A percentile compares a stretch with the other conserved stretches of the same genome.
Conservation (phyloP, 192 early-diverging fungal genomes). For the Oehlia diaphana region DNA sequence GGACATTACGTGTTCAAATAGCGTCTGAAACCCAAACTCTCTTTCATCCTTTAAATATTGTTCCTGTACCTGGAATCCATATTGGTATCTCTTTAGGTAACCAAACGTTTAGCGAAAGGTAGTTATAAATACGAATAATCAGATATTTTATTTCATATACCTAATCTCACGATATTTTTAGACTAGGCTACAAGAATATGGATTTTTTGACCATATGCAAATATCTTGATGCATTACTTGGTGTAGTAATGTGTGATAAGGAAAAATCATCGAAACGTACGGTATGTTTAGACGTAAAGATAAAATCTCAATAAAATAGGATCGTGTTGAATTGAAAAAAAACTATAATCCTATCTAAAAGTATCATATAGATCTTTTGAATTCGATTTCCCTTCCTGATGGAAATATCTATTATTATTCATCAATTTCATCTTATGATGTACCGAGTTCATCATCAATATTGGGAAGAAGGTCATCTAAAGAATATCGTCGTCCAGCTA, state of each 20-base stretch:
- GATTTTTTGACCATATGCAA: neutral
- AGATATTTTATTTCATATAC: neutral
- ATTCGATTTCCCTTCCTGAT: neutral
- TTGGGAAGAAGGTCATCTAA: neutral
- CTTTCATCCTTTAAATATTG: neutral
- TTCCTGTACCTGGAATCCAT: slow-evolving; percentile 8
- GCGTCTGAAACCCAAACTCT: neutral
- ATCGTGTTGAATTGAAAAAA: neutral
- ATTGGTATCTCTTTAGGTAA: slow-evolving; percentile 7
- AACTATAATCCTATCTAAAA: neutral
- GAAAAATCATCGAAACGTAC: neutral
- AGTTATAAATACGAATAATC: neutral
- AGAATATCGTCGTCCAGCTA: neutral
- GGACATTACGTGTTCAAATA: slow-evolving; percentile 6
- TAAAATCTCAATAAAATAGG: neutral
- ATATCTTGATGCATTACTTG: slow-evolving; percentile 8
- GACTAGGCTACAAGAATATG: neutral
- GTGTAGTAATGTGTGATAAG: neutral
- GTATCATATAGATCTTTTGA: neutral
- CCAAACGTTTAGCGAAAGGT: neutral
- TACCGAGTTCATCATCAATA: neutral
- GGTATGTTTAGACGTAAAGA: neutral
- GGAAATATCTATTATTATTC: slow-evolving; percentile 1
- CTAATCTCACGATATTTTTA: neutral
- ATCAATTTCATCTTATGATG: neutral